Base-by-base conservation (phyloP, 352 stramenopile species). In the Saprolegnia diclina region DNA sequence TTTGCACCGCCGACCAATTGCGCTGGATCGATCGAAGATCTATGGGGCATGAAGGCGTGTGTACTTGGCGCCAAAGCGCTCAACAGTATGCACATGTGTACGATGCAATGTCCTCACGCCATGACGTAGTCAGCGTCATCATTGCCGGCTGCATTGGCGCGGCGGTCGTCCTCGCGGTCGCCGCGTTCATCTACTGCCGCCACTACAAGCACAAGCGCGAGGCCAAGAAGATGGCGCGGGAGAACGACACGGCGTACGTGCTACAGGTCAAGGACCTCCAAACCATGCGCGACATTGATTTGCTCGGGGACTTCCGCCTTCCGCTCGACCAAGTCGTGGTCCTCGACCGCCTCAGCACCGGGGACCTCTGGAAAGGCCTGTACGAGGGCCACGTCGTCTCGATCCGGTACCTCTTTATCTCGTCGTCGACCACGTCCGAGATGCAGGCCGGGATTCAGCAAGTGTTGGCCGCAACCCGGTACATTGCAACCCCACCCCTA, bases 381-480 rank as follows among this genome's bases (percentile, higher is more conserved):
- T 57, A 16, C 16, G 22, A 57, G 16, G 52, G 52, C 52, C 52
- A 57, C 22, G 52, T 57, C 52, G 52, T 57, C 7, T 57, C 52
- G 32, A 57, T 57, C 32, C 52, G 52, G 52, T 57, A 57, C 32
- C 32, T 57, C 22, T 57, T 57, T 16, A 57, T 14, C 7, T 57
- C 52, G 22, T 16, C 22, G 22, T 57, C 52, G 52, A 57, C 52
- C 22, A 16, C 52, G 7, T 57, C 52, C 9, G 52, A 57, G 22
- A 57, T 57, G 52, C 22, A 57, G 16, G 16, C 52, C 16, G 52
- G 52, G 7, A 57, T 57, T 38, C 52, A 57, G 32, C 52, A 57
- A 16, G 52, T 57, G 22, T 16, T 57, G 7, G 52, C 32, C 7
- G 52, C 52, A 7, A 57, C 52, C 7, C 22, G 52, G 52, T 57